Evolutionary conservation across 768 basidiomycete species (phyloP), one percentile per base, ranked within the genome.

Genomic region (Ramaria rubella): DNA sequence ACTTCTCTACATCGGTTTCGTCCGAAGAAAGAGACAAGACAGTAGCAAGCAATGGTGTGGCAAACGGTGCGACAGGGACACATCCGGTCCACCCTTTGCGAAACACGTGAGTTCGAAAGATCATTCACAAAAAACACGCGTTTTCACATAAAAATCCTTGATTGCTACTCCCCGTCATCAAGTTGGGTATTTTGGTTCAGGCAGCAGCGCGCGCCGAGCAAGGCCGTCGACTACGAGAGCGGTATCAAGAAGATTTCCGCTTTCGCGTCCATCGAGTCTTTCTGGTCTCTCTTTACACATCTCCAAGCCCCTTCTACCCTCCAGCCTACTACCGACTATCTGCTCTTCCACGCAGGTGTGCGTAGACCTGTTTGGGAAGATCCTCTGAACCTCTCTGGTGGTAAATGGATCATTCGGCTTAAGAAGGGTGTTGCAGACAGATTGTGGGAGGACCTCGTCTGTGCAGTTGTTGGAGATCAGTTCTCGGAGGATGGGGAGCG

Each of bases 331-430:
- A 95, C 94, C 4, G 95, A 98, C 72, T 91, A 95, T 60, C 83
- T 97, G 30, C 80, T 96, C 61, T 96, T 97, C 75, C 90, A 94
- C 63, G 75, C 82, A 2, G 85, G 85, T 38, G 77, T 98, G 57
- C 85, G 86, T 23, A 80, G 91, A 42, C 94, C 95, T 1, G 87
- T 95, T 2, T 98, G 95, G 95, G 95, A 98, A 68, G 94, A 96
- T 69, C 87, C 92, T 14, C 75, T 92, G 55, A 96, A 96, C 68
- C 69, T 83, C 49, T 68, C 82, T 15, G 94, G 94, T 26, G 94
- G 94, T 3, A 95, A 94, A 70, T 98, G 94, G 89, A 95, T 95
- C 50, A 80, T 98, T 57, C 87, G 95, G 52, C 78, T 98, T 48
- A 82, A 85, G 63, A 96, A 98, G 67, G 92, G 92, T 43, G 79